phyloP scores from a whole-genome alignment of 1,284 basidiomycete species.

The Ustilago curta region DNA sequence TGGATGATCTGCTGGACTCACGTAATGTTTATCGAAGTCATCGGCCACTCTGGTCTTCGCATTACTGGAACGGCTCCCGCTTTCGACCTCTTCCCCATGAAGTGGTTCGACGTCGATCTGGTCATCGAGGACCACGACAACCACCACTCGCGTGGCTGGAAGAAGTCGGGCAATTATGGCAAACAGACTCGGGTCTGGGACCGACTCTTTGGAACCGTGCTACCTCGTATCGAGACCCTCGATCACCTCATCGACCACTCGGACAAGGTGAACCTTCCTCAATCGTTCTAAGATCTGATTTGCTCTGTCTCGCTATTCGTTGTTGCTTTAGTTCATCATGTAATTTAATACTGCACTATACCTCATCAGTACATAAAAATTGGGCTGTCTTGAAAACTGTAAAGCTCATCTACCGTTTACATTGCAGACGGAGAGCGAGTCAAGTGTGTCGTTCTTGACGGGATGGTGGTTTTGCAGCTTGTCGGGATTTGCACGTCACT shows the following conservation, averaged over 20 bases:
- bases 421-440: too few species aligned
- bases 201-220: slow-evolving; percentile 56
- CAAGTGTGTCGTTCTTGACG: too few species aligned
- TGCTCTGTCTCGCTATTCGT: not conserved
- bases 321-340: slow-evolving; percentile 10
- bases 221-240: slow-evolving; percentile 52
- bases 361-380: not conserved
- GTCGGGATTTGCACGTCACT: too few species aligned
- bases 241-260: slow-evolving; percentile 42
- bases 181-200: slow-evolving; percentile 67
- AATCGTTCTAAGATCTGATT: slow-evolving; percentile 16
- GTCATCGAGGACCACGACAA: slow-evolving; percentile 68
- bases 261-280: slow-evolving; percentile 30
- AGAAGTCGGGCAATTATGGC: slow-evolving; percentile 57
- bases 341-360: slow-evolving; percentile 8
- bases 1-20: slow-evolving; percentile 51
- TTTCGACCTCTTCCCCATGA: slow-evolving; percentile 37
- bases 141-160: slow-evolving; percentile 65
- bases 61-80: slow-evolving; percentile 45
- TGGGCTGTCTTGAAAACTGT: not conserved
- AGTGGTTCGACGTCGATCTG: slow-evolving; percentile 55
- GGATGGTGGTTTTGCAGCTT: too few species aligned
- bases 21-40: slow-evolving; percentile 55
- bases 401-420: not conserved
- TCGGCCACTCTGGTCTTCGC: slow-evolving; percentile 63